A percentile compares a stretch with the other conserved stretches of the same genome.
Conservation (phyloP, 441 rosid genomes). For the Syzygium syzygioides region DNA sequence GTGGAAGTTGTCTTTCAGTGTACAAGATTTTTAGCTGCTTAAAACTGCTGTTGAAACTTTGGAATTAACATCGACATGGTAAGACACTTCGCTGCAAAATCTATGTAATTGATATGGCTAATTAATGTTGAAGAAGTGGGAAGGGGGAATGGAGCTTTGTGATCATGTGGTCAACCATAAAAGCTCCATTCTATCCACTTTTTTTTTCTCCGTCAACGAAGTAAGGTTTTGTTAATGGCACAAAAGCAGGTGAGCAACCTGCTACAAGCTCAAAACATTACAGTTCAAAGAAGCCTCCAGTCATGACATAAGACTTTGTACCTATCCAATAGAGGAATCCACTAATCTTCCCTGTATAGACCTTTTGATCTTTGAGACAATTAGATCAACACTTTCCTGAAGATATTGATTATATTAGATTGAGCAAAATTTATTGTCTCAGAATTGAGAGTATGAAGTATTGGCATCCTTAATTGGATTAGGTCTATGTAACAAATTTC, state of each 20-base stretch:
- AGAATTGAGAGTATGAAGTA: not conserved
- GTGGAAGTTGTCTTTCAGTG: not conserved
- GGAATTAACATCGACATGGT: not conserved
- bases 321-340: not conserved
- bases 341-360: not conserved
- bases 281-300: not conserved
- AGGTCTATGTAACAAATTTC: not conserved
- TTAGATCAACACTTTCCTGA: not conserved
- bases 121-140: not conserved
- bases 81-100: no score
- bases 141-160: not conserved
- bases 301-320: not conserved
- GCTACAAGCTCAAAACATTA: not conserved
- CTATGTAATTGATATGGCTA: rapidly evolving
- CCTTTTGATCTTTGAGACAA: not conserved
- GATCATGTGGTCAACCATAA: not conserved
- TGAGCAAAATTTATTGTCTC: not conserved
- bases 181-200: not conserved
- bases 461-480: not conserved
- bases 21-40: not conserved
- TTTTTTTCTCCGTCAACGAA: not conserved
- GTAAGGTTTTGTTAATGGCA: not conserved
- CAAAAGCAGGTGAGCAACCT: not conserved
- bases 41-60: not conserved
- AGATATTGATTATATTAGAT: not conserved